Percentiles rank a stretch among this genome's conserved stretches.
These are phyloP conservation scores for Boechera stricta DNA, from an alignment of 345 rosid species.

Conservation along the genomic window DNA sequence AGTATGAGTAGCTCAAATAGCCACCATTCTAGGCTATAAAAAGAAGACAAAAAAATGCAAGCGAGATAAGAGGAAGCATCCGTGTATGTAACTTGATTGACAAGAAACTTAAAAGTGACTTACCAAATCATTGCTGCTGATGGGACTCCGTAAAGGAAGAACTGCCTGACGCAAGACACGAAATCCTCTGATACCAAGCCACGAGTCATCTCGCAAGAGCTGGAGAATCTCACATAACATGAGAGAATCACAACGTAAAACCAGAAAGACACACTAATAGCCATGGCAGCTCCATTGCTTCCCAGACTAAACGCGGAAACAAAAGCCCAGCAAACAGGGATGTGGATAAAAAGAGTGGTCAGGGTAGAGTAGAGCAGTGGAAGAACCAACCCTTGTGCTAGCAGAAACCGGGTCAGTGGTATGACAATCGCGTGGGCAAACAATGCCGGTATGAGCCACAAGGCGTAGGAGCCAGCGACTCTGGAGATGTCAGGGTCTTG, in stretches of 20 bases:
- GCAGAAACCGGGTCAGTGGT: slow-evolving; percentile 39
- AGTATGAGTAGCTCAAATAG: slow-evolving; percentile 57
- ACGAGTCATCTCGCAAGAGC: slow-evolving; percentile 49
- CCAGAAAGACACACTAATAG: slow-evolving; percentile 54
- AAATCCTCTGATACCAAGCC: slow-evolving; percentile 10
- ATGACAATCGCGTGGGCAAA: slow-evolving; percentile 35
- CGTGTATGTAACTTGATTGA: neutral
- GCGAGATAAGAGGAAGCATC: neutral
- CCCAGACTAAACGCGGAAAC: slow-evolving; percentile 35
- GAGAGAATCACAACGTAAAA: slow-evolving; percentile 50
- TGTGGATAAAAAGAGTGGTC: slow-evolving; percentile 37
- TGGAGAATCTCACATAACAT: slow-evolving; percentile 46
- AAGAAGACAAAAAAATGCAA: neutral
- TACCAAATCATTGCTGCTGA: slow-evolving; percentile 59
- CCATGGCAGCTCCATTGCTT: slow-evolving; percentile 50
- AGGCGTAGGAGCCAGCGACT: slow-evolving; percentile 40
- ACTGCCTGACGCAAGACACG: slow-evolving; percentile 35
- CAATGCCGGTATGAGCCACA: slow-evolving; percentile 42
- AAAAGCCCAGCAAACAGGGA: slow-evolving; percentile 30
- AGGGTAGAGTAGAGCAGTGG: slow-evolving; percentile 31
- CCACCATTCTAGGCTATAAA: slow-evolving; percentile 72
- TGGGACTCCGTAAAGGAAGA: slow-evolving; percentile 49
- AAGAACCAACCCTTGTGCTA: slow-evolving; percentile 40
- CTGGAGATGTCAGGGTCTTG: slow-evolving; percentile 43
- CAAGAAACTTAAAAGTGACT: neutral